A percentile compares a stretch with the other conserved stretches of the same genome.
These are phyloP conservation scores for Bombardia bombarda DNA, from an alignment of 495 filamentous ascomycete species.

Conservation along the genomic window DNA sequence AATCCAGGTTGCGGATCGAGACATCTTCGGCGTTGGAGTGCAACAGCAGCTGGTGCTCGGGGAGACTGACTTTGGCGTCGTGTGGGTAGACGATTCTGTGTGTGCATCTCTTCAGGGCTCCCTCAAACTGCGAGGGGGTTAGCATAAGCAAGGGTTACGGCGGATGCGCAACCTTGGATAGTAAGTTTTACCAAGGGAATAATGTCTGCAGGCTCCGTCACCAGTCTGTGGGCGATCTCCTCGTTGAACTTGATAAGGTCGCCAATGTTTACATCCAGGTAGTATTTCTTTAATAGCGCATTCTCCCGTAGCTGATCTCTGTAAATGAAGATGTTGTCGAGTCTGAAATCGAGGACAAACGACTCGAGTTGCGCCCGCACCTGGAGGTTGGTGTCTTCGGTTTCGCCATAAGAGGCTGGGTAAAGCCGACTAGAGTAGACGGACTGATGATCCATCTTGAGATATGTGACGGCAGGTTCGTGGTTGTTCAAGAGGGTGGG, in stretches of 20 bases:
- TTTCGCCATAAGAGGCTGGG: slow-evolving; percentile 36
- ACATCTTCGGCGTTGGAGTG: slow-evolving; percentile 85
- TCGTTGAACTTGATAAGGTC: slow-evolving; percentile 97
- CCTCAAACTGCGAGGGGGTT: slow-evolving; percentile 63
- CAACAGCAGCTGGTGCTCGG: slow-evolving; percentile 90
- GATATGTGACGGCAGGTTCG: too few relatives aligned
- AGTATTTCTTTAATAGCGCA: slow-evolving; percentile 88
- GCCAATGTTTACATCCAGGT: slow-evolving; percentile 93
- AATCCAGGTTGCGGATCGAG: slow-evolving; percentile 90
- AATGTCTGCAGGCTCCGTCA: slow-evolving; percentile 83
- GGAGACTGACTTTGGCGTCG: slow-evolving; percentile 59
- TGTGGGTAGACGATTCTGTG: slow-evolving; percentile 79
- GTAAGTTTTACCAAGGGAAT: slow-evolving; percentile 68
- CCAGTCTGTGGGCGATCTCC: slow-evolving; percentile 85
- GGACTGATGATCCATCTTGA: slow-evolving; percentile 80
- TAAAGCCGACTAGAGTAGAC: slow-evolving; percentile 57
- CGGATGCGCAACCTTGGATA: not conserved
- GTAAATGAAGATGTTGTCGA: slow-evolving; percentile 96
- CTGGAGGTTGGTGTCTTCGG: slow-evolving; percentile 47
- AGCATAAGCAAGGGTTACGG: not conserved
- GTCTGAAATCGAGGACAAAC: slow-evolving; percentile 90
- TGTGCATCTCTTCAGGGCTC: slow-evolving; percentile 81
- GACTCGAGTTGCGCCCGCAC: slow-evolving; percentile 58
- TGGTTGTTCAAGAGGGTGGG: not conserved
- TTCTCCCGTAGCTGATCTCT: slow-evolving; percentile 97